phyloP scores from a whole-genome alignment of 139 green algal species.

The Monoraphidium neglectum region DNA sequence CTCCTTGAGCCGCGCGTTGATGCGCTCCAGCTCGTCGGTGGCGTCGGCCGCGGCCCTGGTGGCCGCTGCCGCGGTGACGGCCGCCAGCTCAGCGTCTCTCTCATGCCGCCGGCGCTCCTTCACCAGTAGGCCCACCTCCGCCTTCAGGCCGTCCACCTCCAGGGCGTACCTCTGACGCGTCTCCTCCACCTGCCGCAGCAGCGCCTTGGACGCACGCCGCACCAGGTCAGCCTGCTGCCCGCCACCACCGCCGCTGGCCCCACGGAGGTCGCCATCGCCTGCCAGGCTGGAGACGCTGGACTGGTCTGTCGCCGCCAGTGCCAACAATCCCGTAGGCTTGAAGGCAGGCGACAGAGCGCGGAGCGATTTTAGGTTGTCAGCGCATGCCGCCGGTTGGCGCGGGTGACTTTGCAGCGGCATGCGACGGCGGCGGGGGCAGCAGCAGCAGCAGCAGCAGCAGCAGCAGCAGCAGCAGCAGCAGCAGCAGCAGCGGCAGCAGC shows the following conservation, averaged over 20 bases:
- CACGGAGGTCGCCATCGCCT: not conserved
- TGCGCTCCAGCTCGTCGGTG: conserved; percentile 28
- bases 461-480: not conserved
- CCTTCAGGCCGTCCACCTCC: conserved; percentile 32
- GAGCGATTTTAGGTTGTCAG: not conserved
- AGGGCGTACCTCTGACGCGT: conserved; percentile 20
- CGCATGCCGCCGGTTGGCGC: not conserved
- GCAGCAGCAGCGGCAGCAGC: no score
- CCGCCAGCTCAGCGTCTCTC: conserved; percentile 18
- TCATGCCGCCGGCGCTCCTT: conserved; percentile 4
- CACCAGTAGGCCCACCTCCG: conserved; percentile 21
- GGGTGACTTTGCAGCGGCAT: not conserved
- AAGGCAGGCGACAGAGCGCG: not conserved
- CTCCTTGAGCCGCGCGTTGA: conserved; percentile 16
- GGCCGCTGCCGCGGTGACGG: conserved; percentile 21
- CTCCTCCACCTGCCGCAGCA: conserved; percentile 32
- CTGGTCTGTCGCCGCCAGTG: no score
- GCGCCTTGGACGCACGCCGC: conserved; percentile 17
- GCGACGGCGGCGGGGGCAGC: not conserved
- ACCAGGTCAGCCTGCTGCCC: conserved; percentile 15
- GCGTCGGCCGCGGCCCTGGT: conserved; percentile 21
- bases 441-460: conserved; percentile 14
- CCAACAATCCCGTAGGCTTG: not conserved
- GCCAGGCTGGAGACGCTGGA: not conserved
- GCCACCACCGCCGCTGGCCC: no score